phyloP scores from a whole-genome alignment of 805 yeast genomes.

The Blastobotrys muscicola region DNA sequence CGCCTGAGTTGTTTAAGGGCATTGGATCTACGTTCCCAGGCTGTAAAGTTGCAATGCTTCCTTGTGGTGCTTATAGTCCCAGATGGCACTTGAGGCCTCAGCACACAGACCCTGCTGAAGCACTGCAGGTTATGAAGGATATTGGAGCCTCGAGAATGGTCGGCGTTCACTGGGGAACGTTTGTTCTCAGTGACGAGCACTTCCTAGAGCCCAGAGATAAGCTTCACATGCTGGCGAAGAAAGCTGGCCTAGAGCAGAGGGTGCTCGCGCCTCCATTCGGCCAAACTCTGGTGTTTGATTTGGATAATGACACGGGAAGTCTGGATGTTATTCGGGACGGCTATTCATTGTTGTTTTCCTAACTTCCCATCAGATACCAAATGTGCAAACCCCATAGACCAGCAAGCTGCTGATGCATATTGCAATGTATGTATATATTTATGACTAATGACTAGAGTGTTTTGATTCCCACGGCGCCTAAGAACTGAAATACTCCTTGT shows the following conservation, averaged over 20 bases:
- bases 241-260: conserved; percentile 28
- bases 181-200: conserved; percentile 79
- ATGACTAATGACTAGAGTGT: too few relatives aligned
- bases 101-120: conserved; percentile 77
- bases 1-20: conserved; percentile 57
- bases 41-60: conserved; percentile 60
- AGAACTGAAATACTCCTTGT: too few relatives aligned
- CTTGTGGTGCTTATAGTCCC: conserved; percentile 94
- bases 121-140: conserved; percentile 56
- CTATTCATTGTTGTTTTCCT: conserved; percentile 24
- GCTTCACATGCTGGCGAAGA: conserved; percentile 42
- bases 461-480: too few relatives aligned
- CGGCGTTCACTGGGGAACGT: conserved; percentile 97
- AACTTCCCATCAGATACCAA: too few relatives aligned
- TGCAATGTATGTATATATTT: too few relatives aligned
- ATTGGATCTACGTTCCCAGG: conserved; percentile 60
- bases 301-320: conserved; percentile 11
- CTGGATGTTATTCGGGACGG: conserved; percentile 24
- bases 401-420: too few relatives aligned
- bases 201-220: conserved; percentile 70
- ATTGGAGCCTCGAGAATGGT: conserved; percentile 52
- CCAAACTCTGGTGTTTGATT: conserved; percentile 47
- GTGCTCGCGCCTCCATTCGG: conserved; percentile 71
- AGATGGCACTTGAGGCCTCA: conserved; percentile 89
- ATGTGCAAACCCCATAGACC: too few relatives aligned